Percentiles rank a stretch among this genome's conserved stretches.
These are phyloP conservation scores for Brassica carinata DNA, from an alignment of 345 rosid species.

Conservation along the genomic window DNA sequence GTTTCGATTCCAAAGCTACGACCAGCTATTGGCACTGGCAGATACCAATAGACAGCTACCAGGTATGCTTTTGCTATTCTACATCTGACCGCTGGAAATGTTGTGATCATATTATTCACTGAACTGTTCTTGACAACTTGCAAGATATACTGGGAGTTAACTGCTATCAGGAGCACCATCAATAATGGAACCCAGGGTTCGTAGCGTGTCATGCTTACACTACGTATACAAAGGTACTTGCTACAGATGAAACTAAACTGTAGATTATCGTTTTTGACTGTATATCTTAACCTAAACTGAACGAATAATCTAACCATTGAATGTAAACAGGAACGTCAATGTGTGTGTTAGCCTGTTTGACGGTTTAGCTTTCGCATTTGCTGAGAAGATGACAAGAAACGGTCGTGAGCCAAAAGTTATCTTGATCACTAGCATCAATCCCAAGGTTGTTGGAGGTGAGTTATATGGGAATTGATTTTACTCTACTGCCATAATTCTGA, in stretches of 20 bases:
- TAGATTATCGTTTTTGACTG: no score
- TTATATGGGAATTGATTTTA: neutral
- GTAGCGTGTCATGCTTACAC: neutral
- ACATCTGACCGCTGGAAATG: neutral
- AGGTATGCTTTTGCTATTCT: neutral
- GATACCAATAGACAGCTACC: neutral
- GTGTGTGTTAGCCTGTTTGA: neutral
- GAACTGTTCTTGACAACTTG: neutral
- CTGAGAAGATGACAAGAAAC: neutral
- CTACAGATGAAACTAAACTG: no score
- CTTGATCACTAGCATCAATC: neutral
- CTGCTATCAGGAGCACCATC: neutral
- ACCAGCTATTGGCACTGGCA: neutral
- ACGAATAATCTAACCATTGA: no score
- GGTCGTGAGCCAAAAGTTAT: neutral
- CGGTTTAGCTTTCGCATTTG: neutral
- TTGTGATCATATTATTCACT: neutral
- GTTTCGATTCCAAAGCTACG: neutral
- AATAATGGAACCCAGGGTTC: neutral
- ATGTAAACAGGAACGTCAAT: no score
- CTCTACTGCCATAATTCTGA: no score
- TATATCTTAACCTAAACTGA: no score
- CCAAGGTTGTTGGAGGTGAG: neutral
- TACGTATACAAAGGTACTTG: constrained; percentile 7
- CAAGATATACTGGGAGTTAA: neutral